These are phyloP conservation scores for Cyberlindnera saturnus DNA, from an alignment of 805 yeast genomes.

Conservation along the genomic window DNA sequence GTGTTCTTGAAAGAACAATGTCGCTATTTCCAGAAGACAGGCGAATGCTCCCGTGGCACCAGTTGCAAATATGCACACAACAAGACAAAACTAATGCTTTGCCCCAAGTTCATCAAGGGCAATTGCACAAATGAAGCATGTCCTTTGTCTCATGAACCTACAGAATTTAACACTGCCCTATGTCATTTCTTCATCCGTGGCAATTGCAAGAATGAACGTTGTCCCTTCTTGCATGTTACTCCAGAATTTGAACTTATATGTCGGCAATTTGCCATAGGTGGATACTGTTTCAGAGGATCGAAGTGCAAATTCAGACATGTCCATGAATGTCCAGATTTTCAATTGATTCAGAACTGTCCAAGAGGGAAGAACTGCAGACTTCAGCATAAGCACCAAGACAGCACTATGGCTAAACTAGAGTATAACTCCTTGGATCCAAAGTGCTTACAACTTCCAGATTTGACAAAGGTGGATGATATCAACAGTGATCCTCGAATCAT, in stretches of 20 bases:
- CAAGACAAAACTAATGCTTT: slow-evolving; percentile 43
- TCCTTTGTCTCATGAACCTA: slow-evolving; percentile 47
- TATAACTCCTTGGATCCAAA: slow-evolving; percentile 16
- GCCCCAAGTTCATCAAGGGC: slow-evolving; percentile 42
- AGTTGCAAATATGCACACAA: slow-evolving; percentile 52
- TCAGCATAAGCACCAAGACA: slow-evolving; percentile 35
- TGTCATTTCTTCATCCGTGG: slow-evolving; percentile 49
- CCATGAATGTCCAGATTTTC: slow-evolving; percentile 67
- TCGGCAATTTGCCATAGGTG: slow-evolving; percentile 60
- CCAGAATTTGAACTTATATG: slow-evolving; percentile 45
- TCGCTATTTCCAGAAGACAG: slow-evolving; percentile 23
- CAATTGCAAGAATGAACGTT: slow-evolving; percentile 40
- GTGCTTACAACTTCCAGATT: slow-evolving; percentile 18
- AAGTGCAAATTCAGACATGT: slow-evolving; percentile 52
- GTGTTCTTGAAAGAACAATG: slow-evolving; percentile 23
- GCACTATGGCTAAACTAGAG: slow-evolving; percentile 18
- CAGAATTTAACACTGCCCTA: slow-evolving; percentile 53
- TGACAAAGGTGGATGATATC: slow-evolving; percentile 11
- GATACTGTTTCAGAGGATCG: slow-evolving; percentile 61
- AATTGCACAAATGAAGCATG: slow-evolving; percentile 42
- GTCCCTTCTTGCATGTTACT: slow-evolving; percentile 46
- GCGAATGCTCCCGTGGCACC: slow-evolving; percentile 42
- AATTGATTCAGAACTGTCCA: slow-evolving; percentile 53
- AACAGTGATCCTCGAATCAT: slow-evolving; percentile 20
- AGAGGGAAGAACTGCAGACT: slow-evolving; percentile 47